Percentiles rank a stretch among this genome's conserved stretches.
Evolutionary conservation across 2,329 filamentous ascomycete species (phyloP).

Genomic region (Acephala macrosclerotiorum): DNA sequence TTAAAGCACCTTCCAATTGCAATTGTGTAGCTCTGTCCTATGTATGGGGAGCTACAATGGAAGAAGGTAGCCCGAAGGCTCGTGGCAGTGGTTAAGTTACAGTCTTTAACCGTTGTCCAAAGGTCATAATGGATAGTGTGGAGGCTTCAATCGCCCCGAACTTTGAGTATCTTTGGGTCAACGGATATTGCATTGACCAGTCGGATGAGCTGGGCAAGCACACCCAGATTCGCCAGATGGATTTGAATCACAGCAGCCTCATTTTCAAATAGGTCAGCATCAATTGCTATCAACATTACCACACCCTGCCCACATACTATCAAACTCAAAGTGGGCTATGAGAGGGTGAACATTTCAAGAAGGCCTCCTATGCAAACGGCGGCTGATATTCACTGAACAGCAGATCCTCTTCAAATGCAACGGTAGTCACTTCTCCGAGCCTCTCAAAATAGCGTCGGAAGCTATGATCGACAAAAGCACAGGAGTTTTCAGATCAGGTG

Average conservation of each 20-base stretch:
- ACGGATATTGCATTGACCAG: conserved; percentile 17
- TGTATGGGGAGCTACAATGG: not conserved
- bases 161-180: conserved; percentile 10
- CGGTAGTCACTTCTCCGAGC: not conserved
- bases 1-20: not conserved
- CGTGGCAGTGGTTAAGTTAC: not conserved
- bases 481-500: no score
- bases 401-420: not conserved
- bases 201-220: not conserved
- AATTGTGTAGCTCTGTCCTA: not conserved
- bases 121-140: conserved; percentile 1
- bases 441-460: not conserved
- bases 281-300: not conserved
- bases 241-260: conserved; percentile 7
- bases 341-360: conserved; percentile 9
- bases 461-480: not conserved
- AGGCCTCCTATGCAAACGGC: not conserved
- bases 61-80: not conserved
- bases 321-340: not conserved
- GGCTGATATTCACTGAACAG: not conserved
- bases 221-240: conserved; percentile 4
- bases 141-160: not conserved
- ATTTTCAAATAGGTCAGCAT: not conserved
- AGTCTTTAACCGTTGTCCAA: not conserved
- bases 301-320: no score